Conservation (phyloP, 257 asterid species). For the Solanum boliviense region DNA sequence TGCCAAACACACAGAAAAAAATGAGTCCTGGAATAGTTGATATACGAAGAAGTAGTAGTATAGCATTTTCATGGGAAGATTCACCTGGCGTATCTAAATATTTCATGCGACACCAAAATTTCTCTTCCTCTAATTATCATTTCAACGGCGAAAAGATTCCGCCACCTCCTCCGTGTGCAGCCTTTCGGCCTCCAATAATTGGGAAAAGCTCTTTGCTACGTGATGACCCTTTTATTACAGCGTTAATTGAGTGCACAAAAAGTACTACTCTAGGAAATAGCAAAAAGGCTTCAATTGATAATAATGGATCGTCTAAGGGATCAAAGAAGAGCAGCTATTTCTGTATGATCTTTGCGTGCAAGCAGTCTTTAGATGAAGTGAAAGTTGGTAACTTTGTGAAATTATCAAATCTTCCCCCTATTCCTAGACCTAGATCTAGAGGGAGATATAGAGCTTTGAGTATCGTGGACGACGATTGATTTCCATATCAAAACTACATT, state of each 20-base stretch:
- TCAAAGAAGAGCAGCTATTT: slow-evolving; percentile 1
- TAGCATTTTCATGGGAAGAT: slow-evolving; percentile 83
- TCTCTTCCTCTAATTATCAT: background rate
- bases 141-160: background rate
- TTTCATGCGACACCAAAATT: slow-evolving; percentile 10
- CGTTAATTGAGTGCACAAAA: slow-evolving; percentile 42
- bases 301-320: background rate
- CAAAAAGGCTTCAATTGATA: background rate
- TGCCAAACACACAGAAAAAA: background rate
- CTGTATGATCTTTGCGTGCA: slow-evolving; percentile 28
- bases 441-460: slow-evolving; percentile 8
- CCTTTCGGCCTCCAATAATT: background rate
- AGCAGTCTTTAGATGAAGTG: slow-evolving; percentile 29
- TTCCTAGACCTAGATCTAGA: slow-evolving; percentile 16
- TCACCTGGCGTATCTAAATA: slow-evolving; percentile 52
- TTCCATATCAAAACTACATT: background rate
- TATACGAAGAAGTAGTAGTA: slow-evolving; percentile 18
- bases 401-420: slow-evolving; percentile 36
- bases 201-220: slow-evolving; percentile 11
- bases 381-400: slow-evolving; percentile 29
- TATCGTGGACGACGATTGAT: background rate
- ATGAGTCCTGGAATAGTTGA: slow-evolving; percentile 36
- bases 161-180: background rate
- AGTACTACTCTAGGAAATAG: background rate
- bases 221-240: slow-evolving; percentile 56